Base-by-base conservation (phyloP, 352 stramenopile genomes). In the Nothophytophthora sp. region DNA sequence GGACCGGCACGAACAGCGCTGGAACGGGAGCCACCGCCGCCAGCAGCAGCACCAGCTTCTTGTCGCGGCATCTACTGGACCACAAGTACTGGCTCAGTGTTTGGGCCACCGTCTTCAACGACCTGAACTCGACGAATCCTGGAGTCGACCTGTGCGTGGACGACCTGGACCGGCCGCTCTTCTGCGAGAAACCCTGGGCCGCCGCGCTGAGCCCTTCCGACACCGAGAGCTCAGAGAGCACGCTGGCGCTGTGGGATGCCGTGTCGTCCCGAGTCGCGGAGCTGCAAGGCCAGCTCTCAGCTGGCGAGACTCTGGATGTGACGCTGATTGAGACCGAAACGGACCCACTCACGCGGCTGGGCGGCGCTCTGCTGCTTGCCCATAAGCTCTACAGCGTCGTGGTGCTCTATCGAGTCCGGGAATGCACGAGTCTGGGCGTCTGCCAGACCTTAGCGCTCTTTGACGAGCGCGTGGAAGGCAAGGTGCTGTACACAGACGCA, bases 11-110 rank as follows among this genome's bases (percentile, higher is more conserved):
- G 15, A 73, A 63, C 24, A 78, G 55, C 34, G 54, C 54, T 41
- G 29, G 41, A 15, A 60, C 60, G 7, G 54, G 60, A 0, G 54
- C 48, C 27, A 55, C 47, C 5, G 53, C 59, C 23, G 42, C 53
- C 2, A 68, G 53, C 37, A 68, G 53, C 41, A 60, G 60, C 22
- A 64, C 60, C 2, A 83, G 66, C 49, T 78, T 83, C 32, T 44
- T 83, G 12, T 78, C 66, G 30, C 69, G 71, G 27, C 71, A 81
- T 34, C 56, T 83, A 23, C 57, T 83, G 33, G 69, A 83, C 22
- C 72, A 80, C 36, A 80, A 78, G 51, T 80, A 80, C 22, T 83
- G 72, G 72, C 71, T 83, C 53, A 76, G 66, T 27, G 69, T 74
- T 23, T 83, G 69, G 72, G 69, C 50, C 15, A 81, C 72, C 4